Conservation (phyloP, 164 flowering plant genomes). For the Kingdonia uniflora region DNA sequence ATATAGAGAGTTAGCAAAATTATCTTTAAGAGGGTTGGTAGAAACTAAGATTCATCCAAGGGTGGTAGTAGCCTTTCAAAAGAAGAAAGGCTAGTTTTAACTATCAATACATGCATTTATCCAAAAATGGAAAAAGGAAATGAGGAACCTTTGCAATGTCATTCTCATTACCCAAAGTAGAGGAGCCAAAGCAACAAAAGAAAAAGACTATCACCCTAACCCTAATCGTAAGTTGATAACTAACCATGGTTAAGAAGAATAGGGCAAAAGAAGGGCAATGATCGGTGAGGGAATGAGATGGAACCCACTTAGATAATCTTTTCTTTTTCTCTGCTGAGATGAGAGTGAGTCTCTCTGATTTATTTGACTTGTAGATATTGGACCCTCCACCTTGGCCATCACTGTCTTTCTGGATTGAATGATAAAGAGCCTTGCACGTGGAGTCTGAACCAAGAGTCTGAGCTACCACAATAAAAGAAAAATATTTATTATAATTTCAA, state of each 20-base stretch:
- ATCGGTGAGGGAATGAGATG: constrained; percentile 26
- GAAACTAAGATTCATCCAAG: too few relatives aligned
- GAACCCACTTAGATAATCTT: constrained; percentile 25
- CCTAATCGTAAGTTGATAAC: not conserved
- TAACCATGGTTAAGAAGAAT: constrained; percentile 4
- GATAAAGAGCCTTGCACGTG: constrained; percentile 76
- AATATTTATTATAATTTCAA: constrained; percentile 3
- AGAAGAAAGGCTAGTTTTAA: too few relatives aligned
- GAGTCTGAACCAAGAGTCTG: constrained; percentile 65
- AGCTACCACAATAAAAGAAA: constrained; percentile 38
- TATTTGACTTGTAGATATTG: constrained; percentile 30
- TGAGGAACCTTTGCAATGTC: too few relatives aligned
- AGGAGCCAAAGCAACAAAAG: too few relatives aligned
- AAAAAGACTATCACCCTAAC: too few relatives aligned
- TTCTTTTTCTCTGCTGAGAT: constrained; percentile 9
- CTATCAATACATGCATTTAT: too few relatives aligned
- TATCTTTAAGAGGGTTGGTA: too few relatives aligned
- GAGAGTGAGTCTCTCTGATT: constrained; percentile 2
- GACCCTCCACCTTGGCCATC: constrained; percentile 34
- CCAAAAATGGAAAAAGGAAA: too few relatives aligned
- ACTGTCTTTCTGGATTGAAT: constrained; percentile 54
- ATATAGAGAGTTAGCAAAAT: too few relatives aligned
- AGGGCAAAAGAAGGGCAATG: constrained; percentile 22
- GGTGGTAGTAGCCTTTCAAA: too few relatives aligned
- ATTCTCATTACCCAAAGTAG: too few relatives aligned